These are phyloP conservation scores for Fusarium sp. DNA, from an alignment of 2,329 filamentous ascomycete genomes.

Conservation along the genomic window DNA sequence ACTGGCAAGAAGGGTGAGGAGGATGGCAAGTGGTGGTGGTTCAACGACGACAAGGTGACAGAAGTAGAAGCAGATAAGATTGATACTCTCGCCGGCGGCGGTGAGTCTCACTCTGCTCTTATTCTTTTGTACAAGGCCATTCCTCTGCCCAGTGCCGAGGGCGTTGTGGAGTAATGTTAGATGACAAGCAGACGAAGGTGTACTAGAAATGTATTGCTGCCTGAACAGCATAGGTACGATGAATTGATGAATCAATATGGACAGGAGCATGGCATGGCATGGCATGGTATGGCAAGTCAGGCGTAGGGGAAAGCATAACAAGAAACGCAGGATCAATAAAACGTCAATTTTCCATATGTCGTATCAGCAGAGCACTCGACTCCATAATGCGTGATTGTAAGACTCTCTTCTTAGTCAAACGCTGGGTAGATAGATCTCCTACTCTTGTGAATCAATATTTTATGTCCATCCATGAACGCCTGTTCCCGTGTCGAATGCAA, in stretches of 20 bases:
- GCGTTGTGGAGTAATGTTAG: slow-evolving; percentile 47
- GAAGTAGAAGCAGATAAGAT: slow-evolving; percentile 95
- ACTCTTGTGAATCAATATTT: not conserved
- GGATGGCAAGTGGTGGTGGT: slow-evolving; percentile 99
- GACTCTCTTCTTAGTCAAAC: not conserved
- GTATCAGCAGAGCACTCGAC: not conserved
- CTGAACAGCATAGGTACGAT: slow-evolving; percentile 8
- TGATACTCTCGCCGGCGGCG: slow-evolving; percentile 88
- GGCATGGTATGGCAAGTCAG: slow-evolving; percentile 14
- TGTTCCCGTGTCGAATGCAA: slow-evolving; percentile 11
- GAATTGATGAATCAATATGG: slow-evolving; percentile 30
- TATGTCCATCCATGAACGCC: slow-evolving; percentile 27
- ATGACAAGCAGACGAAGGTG: not conserved
- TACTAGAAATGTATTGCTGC: slow-evolving; percentile 2
- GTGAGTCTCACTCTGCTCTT: slow-evolving; percentile 86
- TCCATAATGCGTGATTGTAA: not conserved
- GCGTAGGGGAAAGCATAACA: slow-evolving; percentile 39
- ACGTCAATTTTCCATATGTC: slow-evolving; percentile 14
- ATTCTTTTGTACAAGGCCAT: slow-evolving; percentile 86
- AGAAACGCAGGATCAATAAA: slow-evolving; percentile 34
- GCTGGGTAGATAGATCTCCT: not conserved
- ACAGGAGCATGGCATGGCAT: slow-evolving; percentile 23
- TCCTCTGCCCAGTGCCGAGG: slow-evolving; percentile 73
- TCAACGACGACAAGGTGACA: slow-evolving; percentile 97
- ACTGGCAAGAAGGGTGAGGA: slow-evolving; percentile 85